Conservation (phyloP, 495 filamentous ascomycete species). For the Penicillium antarcticum region DNA sequence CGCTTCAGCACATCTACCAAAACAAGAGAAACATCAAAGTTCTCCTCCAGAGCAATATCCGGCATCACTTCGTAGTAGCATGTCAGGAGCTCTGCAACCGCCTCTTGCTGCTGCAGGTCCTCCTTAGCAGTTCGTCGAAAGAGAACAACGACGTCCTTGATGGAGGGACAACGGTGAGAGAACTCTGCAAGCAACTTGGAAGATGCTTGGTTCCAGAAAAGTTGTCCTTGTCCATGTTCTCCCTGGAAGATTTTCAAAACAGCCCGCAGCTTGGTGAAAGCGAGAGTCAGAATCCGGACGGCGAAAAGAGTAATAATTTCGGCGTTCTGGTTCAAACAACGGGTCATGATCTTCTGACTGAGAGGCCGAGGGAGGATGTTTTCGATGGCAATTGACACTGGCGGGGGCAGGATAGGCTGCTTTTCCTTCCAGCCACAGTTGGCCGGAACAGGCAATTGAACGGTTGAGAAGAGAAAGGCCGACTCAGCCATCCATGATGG, state of each 20-base stretch:
- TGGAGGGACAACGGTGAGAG: conserved; percentile 68
- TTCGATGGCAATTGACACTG: conserved; percentile 71
- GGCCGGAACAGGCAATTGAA: conserved; percentile 68
- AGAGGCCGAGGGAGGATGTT: conserved; percentile 84
- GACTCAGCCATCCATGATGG: conserved; percentile 94
- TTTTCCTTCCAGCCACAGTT: conserved; percentile 62
- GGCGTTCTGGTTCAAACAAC: conserved; percentile 71
- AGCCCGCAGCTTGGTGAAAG: conserved; percentile 71
- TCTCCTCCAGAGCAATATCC: conserved; percentile 73
- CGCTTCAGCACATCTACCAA: conserved; percentile 62
- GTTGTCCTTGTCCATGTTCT: conserved; percentile 35
- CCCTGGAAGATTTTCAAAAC: conserved; percentile 44
- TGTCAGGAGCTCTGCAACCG: conserved; percentile 66
- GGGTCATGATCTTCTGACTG: conserved; percentile 67
- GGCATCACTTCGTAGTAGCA: conserved; percentile 81
- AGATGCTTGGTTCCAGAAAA: conserved; percentile 64
- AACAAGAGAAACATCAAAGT: conserved; percentile 76
- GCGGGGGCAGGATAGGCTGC: conserved; percentile 60
- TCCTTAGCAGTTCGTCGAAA: conserved; percentile 63
- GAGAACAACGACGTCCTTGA: conserved; percentile 69
- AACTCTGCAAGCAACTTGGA: conserved; percentile 69
- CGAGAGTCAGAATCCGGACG: conserved; percentile 68
- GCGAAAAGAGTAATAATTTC: conserved; percentile 80
- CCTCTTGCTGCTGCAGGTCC: conserved; percentile 75
- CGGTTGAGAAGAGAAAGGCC: conserved; percentile 73